phyloP scores from a whole-genome alignment of 2,329 filamentous ascomycete species.

The Colletotrichum sp. region DNA sequence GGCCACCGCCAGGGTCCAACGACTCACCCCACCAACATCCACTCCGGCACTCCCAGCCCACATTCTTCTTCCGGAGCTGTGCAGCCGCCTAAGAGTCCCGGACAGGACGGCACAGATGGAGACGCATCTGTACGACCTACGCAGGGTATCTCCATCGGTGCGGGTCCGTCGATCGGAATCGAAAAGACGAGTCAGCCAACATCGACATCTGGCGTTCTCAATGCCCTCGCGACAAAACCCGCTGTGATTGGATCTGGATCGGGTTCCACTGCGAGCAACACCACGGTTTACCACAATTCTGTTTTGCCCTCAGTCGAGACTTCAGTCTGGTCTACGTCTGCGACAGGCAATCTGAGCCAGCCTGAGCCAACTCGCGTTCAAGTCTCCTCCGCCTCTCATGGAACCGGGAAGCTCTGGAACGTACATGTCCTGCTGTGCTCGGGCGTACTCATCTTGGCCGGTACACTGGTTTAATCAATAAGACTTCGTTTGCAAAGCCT shows the following conservation, averaged over 20 bases:
- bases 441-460: not conserved
- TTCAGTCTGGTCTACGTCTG: not conserved
- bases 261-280: accelerated
- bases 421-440: not conserved
- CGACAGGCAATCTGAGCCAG: not conserved
- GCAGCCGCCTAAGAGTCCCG: accelerated
- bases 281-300: accelerated
- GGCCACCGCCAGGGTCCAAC: not conserved
- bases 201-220: not conserved
- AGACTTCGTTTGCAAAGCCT: not conserved
- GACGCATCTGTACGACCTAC: not conserved
- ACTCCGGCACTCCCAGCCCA: not conserved
- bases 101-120: not conserved
- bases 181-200: not conserved
- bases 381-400: not conserved
- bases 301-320: not conserved
- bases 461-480: not conserved
- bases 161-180: not conserved
- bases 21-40: not conserved
- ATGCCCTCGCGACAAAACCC: not conserved
- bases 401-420: not conserved
- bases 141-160: not conserved
- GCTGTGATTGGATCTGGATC: accelerated
- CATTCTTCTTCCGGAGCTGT: not conserved
- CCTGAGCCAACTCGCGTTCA: not conserved